Evolutionary conservation across 805 yeast species (phyloP), one percentile per base, ranked within the genome.

Genomic region (Torulaspora microellipsoides): DNA sequence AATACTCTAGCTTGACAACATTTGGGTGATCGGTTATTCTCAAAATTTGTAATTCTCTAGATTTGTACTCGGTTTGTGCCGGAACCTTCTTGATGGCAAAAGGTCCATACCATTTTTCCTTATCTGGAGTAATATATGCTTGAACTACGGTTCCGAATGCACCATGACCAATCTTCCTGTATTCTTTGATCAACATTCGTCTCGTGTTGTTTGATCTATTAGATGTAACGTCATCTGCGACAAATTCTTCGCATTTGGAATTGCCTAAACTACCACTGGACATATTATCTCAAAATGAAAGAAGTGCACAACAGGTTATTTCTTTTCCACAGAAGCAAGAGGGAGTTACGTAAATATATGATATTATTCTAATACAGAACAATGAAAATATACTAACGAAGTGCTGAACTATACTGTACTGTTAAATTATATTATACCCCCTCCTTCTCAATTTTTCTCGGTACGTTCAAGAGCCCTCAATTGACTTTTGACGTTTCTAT

Each of bases 111-210:
- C 87, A 81, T 31, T 60, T 55, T 15, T 67, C 65, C 17, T 62
- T 67, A 51, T 70, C 69, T 7, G 59, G 69, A 42, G 66, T 62
- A 30, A 72, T 67, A 50, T 78, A 77, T 1, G 93, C 91, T 59
- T 84, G 89, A 11, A 83, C 81, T 8, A 85, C 95, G 2, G 87
- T 83, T 31, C 95, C 95, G 58, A 85, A 85, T 4, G 93, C 93
- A 33, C 95, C 95, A 64, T 85, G 87, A 9, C 95, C 95, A 40
- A 85, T 83, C 56, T 80, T 78, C 46, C 81, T 80, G 59, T 81
- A 78, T 56, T 85, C 91, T 52, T 74, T 77, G 15, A 85, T 76
- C 29, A 78, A 67, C 91, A 85, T 85, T 41, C 80, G 77, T 53
- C 72, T 70, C 6, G 75, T 66, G 11, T 65, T 61, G 35, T 75